Percentiles rank a stretch among this genome's conserved stretches.
Evolutionary conservation across 2,329 filamentous ascomycete species (phyloP).

Genomic region (Ophiocordyceps australis): DNA sequence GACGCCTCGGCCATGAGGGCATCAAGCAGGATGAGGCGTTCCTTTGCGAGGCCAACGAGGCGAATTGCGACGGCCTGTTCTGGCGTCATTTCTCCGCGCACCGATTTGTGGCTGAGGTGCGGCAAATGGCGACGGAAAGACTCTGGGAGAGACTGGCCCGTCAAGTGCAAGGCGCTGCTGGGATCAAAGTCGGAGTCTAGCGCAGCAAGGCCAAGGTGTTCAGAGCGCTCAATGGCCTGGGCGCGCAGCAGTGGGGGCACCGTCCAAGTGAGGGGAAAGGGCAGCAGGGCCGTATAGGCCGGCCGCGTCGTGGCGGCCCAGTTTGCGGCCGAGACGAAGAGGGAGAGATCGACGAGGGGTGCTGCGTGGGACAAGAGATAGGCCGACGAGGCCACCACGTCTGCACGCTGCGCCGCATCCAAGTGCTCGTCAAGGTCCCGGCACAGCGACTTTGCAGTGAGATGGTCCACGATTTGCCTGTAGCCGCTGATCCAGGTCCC

Average conservation of each 20-base stretch:
- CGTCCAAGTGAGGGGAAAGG: conserved; percentile 79
- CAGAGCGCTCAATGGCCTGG: conserved; percentile 50
- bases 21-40: conserved; percentile 54
- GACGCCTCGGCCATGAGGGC: conserved; percentile 22
- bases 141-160: conserved; percentile 18
- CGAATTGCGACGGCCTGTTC: conserved; percentile 59
- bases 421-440: conserved; percentile 20
- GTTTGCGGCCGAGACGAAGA: conserved; percentile 83
- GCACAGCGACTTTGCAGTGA: conserved; percentile 20
- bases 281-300: conserved; percentile 61
- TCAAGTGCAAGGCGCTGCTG: conserved; percentile 17
- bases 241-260: conserved; percentile 57
- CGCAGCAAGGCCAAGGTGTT: conserved; percentile 49
- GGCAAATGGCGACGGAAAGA: conserved; percentile 19
- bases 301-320: conserved; percentile 63
- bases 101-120: conserved; percentile 29
- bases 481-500: conserved; percentile 41
- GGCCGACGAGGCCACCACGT: conserved; percentile 36
- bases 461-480: conserved; percentile 37
- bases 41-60: conserved; percentile 52
- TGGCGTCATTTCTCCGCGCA: conserved; percentile 45
- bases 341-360: conserved; percentile 64
- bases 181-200: conserved; percentile 41
- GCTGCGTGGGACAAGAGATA: conserved; percentile 62
- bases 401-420: conserved; percentile 21